A percentile compares a stretch with the other conserved stretches of the same genome.
phyloP scores from a whole-genome alignment of 2,329 filamentous ascomycete genomes.

The Penicillium sp. region DNA sequence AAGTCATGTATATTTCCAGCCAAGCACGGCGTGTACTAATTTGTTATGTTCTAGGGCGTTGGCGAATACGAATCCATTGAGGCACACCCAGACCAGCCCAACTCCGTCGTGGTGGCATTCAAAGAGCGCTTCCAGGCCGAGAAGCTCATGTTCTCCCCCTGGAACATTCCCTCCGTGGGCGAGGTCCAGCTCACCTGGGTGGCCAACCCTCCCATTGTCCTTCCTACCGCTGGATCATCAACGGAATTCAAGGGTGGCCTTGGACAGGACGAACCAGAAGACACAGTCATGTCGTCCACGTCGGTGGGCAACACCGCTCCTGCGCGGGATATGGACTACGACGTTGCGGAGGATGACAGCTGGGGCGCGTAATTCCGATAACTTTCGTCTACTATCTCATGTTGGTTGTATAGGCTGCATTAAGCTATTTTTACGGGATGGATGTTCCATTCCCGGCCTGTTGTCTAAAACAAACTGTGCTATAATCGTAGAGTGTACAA shows the following conservation, averaged over 20 bases:
- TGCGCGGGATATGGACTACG: constrained; percentile 48
- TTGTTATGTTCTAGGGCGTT: constrained; percentile 38
- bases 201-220: constrained; percentile 37
- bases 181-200: constrained; percentile 58
- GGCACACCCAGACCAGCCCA: constrained; percentile 40
- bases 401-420: constrained; percentile 8
- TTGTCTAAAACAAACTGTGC: neutral
- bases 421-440: neutral
- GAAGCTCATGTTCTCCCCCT: constrained; percentile 51
- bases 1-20: constrained; percentile 16
- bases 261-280: constrained; percentile 29
- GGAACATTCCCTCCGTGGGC: constrained; percentile 53
- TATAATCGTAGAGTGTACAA: neutral
- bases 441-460: neutral
- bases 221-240: constrained; percentile 15
- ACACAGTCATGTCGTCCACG: constrained; percentile 34
- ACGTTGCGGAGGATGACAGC: constrained; percentile 52
- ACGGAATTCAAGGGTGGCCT: constrained; percentile 26
- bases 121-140: constrained; percentile 56
- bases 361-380: constrained; percentile 34
- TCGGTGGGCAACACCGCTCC: constrained; percentile 12
- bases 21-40: neutral
- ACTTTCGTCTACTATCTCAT: neutral
- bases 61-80: constrained; percentile 50
- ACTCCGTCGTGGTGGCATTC: constrained; percentile 47